These are phyloP conservation scores for Trichosporon asahii DNA, from an alignment of 1,284 basidiomycete species.

Conservation along the genomic window DNA sequence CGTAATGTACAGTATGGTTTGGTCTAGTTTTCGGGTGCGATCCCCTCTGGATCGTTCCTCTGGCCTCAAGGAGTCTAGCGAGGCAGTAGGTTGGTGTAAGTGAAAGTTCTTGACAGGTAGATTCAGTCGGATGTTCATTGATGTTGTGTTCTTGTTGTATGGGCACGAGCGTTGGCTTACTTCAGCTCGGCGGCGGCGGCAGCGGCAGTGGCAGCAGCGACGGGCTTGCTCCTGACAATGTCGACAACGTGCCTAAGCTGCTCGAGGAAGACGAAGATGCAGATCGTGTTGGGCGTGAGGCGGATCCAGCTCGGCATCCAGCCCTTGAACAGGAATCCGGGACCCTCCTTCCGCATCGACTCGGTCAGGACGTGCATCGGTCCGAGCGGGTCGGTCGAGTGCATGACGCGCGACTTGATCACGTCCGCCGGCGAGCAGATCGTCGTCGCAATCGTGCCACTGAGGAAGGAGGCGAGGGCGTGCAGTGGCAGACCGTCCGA, in stretches of 20 bases:
- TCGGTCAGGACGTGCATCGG: constrained; percentile 30
- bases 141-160: too few species aligned
- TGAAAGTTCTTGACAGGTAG: neutral
- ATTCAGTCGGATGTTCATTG: neutral
- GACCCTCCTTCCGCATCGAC: constrained; percentile 44
- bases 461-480: constrained; percentile 54
- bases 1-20: neutral
- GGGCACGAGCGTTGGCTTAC: neutral
- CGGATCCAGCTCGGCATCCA: constrained; percentile 58
- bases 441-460: constrained; percentile 58
- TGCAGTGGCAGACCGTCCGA: constrained; percentile 55
- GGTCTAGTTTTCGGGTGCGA: neutral
- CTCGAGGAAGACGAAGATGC: constrained; percentile 52
- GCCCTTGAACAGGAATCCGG: constrained; percentile 57
- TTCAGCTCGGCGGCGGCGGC: constrained; percentile 9
- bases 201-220: neutral
- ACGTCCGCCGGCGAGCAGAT: constrained; percentile 55
- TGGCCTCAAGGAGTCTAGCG: neutral
- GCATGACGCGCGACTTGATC: constrained; percentile 56
- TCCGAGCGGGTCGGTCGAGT: constrained; percentile 35
- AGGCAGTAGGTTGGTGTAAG: neutral
- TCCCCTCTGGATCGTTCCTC: neutral
- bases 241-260: constrained; percentile 48
- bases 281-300: constrained; percentile 53
- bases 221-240: constrained; percentile 15